A percentile compares a stretch with the other conserved stretches of the same genome.
Conservation (phyloP, 371 early-diverging fungal genomes). For the Haplosporangium sp. region DNA sequence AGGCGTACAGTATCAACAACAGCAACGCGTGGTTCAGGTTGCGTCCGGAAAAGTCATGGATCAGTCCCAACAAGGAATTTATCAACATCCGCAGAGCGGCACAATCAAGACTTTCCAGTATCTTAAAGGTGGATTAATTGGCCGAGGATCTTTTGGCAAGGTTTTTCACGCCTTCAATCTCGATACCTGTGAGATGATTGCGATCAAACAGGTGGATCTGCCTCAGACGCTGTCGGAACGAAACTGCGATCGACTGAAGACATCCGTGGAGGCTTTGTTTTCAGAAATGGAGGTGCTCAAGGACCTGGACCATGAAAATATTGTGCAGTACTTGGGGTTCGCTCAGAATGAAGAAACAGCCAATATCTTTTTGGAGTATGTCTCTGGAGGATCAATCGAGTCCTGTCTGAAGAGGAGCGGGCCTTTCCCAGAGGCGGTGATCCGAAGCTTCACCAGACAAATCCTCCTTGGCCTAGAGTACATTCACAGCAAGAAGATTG, state of each 20-base stretch:
- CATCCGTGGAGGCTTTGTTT: slow-evolving; percentile 70
- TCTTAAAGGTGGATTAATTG: slow-evolving; percentile 90
- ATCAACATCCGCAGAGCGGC: slow-evolving; percentile 42
- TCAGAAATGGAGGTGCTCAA: slow-evolving; percentile 88
- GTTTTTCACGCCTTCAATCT: slow-evolving; percentile 90
- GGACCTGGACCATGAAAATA: slow-evolving; percentile 84
- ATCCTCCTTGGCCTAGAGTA: slow-evolving; percentile 89
- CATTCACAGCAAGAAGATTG: slow-evolving; percentile 89
- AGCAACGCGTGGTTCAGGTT: slow-evolving; percentile 37
- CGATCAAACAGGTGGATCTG: slow-evolving; percentile 93
- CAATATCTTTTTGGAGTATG: slow-evolving; percentile 94
- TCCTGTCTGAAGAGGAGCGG: slow-evolving; percentile 77
- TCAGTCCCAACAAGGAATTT: slow-evolving; percentile 41
- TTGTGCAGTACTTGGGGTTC: slow-evolving; percentile 85
- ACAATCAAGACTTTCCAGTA: slow-evolving; percentile 65
- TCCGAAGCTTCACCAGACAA: slow-evolving; percentile 88
- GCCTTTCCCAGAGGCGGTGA: slow-evolving; percentile 76
- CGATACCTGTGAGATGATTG: slow-evolving; percentile 90
- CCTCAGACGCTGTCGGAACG: slow-evolving; percentile 57
- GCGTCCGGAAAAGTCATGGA: slow-evolving; percentile 50
- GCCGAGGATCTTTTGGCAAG: slow-evolving; percentile 95
- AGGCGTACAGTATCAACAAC: slow-evolving; percentile 1
- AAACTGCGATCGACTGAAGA: slow-evolving; percentile 53
- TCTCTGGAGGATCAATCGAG: slow-evolving; percentile 85
- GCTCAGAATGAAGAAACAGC: slow-evolving; percentile 71